Base-by-base conservation (phyloP, 345 rosid species). In the Psidium friedrichsthalianum region DNA sequence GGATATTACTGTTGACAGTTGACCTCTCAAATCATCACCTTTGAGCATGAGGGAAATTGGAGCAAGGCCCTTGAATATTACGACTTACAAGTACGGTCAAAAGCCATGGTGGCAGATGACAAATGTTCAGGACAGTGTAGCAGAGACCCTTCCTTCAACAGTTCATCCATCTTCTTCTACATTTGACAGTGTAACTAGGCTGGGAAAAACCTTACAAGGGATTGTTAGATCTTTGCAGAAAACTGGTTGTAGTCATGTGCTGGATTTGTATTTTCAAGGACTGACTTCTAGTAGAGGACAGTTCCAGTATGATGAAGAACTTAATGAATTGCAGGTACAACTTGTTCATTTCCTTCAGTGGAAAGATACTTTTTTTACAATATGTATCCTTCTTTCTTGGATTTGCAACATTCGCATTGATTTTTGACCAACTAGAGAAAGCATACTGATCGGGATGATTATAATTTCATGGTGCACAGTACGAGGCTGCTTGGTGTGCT, bases 21-120 rank as follows among this genome's bases (percentile, higher is more conserved):
- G 93, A 88, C 93, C 82, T 94, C 98, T 87, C 99, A 97, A 94
- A 93, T 94, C 87, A 92, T 94, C 84, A 95, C 97, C 88, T 95
- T 91, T 89, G 99, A 97, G 95, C 98, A 95, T 82, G 98, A 95
- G 91, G 98, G 98, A 85, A 93, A 95, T 85, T 97, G 99, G 99
- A 93, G 91, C 87, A 95, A 94, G 91, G 99, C 97, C 80, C 98
- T 97, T 80, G 99, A 97, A 87, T 95, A 93, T 86, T 95, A 97
- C 90, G 98, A 97, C 87, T 87, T 95, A 86, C 98, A 94, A 97
- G 94, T 94, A 61, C 93, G 96, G 83, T 94, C 97, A 47, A 91
- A 91, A 86, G 87, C 91, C 85, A 88, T 89, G 86, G 82, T 88
- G 86, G 90, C 88, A 82, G 59, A 84, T 52, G 87, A 82, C 86